A percentile compares a stretch with the other conserved stretches of the same genome.
Conservation (phyloP, 306 rosid species). For the Gastrolobium villosum region DNA sequence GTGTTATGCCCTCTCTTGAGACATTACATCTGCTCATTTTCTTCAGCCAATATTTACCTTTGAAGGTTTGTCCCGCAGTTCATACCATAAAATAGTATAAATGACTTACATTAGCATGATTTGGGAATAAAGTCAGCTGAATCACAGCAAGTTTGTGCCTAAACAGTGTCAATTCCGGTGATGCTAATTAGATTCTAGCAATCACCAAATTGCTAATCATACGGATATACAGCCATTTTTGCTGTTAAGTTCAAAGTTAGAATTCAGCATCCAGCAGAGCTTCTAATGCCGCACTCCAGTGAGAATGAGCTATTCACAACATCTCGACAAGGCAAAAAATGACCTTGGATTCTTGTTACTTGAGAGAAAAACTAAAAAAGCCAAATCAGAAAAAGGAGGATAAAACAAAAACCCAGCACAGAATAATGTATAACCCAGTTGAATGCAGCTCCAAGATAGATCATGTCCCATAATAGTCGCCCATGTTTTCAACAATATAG, state of each 20-base stretch:
- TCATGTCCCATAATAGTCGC: constrained; percentile 73
- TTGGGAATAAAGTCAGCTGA: constrained; percentile 41
- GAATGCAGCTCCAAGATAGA: constrained; percentile 44
- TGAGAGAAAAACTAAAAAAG: constrained; percentile 6
- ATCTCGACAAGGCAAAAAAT: constrained; percentile 62
- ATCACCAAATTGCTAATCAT: constrained; percentile 51
- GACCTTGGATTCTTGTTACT: constrained; percentile 62
- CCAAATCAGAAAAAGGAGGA: constrained; percentile 28
- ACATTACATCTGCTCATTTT: too few species aligned
- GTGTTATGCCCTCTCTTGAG: too few species aligned
- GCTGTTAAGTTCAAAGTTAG: constrained; percentile 57
- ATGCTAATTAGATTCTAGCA: constrained; percentile 47
- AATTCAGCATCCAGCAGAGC: constrained; percentile 57
- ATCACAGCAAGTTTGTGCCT: constrained; percentile 51
- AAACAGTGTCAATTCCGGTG: constrained; percentile 50
- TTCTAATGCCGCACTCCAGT: constrained; percentile 51
- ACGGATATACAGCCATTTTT: constrained; percentile 49
- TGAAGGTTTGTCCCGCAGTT: constrained; percentile 46
- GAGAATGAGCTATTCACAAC: constrained; percentile 72
- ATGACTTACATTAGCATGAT: constrained; percentile 48
- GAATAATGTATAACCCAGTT: constrained; percentile 47
- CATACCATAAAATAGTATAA: constrained; percentile 43
- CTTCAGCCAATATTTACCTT: constrained; percentile 44
- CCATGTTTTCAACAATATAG: constrained; percentile 71
- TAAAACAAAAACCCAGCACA: constrained; percentile 46